Evolutionary conservation across 2,329 filamentous ascomycete species (phyloP).

Genomic region (Magnaporthiopsis rhizophila): DNA sequence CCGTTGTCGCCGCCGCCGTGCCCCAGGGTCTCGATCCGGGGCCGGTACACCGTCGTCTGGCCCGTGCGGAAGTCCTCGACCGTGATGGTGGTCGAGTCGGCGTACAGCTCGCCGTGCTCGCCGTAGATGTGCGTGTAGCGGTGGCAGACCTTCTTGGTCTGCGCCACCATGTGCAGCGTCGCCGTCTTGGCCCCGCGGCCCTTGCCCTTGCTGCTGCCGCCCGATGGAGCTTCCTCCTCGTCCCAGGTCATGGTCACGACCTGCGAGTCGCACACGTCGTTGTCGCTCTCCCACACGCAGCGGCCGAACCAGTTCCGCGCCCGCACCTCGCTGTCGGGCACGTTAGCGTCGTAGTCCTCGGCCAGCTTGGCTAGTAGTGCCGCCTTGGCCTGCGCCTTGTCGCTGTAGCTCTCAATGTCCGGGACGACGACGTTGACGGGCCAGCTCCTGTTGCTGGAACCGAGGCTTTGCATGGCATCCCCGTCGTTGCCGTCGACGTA

Average conservation of each 20-base stretch:
- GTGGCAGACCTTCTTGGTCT: slow-evolving; percentile 79
- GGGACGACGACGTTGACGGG: slow-evolving; percentile 84
- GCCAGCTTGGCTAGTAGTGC: slow-evolving; percentile 28
- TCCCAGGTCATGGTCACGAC: slow-evolving; percentile 84
- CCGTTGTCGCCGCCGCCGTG: slow-evolving; percentile 75
- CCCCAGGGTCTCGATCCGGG: slow-evolving; percentile 50
- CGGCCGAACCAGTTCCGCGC: slow-evolving; percentile 73
- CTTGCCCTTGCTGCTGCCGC: slow-evolving; percentile 1
- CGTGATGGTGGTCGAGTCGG: slow-evolving; percentile 67
- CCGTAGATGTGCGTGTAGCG: slow-evolving; percentile 83
- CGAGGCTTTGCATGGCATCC: slow-evolving; percentile 46
- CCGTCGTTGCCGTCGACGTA: slow-evolving; percentile 50
- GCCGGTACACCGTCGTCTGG: slow-evolving; percentile 46
- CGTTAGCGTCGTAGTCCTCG: slow-evolving; percentile 45
- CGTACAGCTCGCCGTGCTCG: slow-evolving; percentile 74
- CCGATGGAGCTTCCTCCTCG: slow-evolving; percentile 41
- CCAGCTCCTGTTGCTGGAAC: slow-evolving; percentile 63
- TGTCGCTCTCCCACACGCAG: slow-evolving; percentile 92
- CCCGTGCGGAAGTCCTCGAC: slow-evolving; percentile 64
- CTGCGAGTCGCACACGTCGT: slow-evolving; percentile 91
- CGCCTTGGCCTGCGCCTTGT: slow-evolving; percentile 38
- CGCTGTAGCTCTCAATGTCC: slow-evolving; percentile 73
- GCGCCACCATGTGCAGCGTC: slow-evolving; percentile 88
- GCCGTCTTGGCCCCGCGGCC: slow-evolving; percentile 68
- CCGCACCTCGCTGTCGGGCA: slow-evolving; percentile 37